These are phyloP conservation scores for Insectozyma bohioensis DNA, from an alignment of 1,139 yeast species.

Conservation along the genomic window DNA sequence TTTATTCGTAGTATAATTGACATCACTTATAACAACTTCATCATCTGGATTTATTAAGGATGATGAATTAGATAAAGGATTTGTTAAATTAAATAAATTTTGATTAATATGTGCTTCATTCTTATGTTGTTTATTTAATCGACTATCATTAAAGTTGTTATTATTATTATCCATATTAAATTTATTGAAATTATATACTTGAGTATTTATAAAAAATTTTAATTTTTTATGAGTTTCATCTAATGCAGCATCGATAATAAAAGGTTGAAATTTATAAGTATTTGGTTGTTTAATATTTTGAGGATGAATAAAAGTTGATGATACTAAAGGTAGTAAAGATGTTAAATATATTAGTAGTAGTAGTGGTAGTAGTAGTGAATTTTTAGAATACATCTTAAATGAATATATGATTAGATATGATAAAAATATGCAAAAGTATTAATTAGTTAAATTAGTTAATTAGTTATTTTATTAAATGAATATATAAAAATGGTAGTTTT, in stretches of 20 bases:
- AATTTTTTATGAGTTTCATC: conserved; percentile 33
- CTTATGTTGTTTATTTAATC: too few relatives aligned
- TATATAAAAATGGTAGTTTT: too few relatives aligned
- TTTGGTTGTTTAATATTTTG: too few relatives aligned
- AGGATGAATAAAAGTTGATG: conserved; percentile 22
- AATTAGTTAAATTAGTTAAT: too few relatives aligned
- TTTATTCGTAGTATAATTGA: conserved; percentile 42
- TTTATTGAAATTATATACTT: conserved; percentile 57
- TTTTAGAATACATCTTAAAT: background rate
- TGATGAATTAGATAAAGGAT: too few relatives aligned
- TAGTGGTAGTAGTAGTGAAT: conserved; percentile 4
- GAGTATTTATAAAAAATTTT: conserved; percentile 40
- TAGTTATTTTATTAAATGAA: too few relatives aligned
- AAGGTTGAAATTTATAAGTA: conserved; percentile 30
- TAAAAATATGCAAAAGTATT: too few relatives aligned
- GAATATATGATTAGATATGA: too few relatives aligned
- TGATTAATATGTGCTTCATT: too few relatives aligned
- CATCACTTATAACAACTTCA: conserved; percentile 35
- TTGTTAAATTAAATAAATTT: too few relatives aligned
- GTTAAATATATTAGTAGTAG: conserved; percentile 6
- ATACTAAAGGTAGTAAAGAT: background rate
- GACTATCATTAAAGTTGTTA: too few relatives aligned
- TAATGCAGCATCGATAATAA: conserved; percentile 43
- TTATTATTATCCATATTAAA: conserved; percentile 87
- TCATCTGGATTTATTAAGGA: conserved; percentile 14